phyloP scores from a whole-genome alignment of 2,329 filamentous ascomycete species.

The Dryadomyces quercivorus region DNA sequence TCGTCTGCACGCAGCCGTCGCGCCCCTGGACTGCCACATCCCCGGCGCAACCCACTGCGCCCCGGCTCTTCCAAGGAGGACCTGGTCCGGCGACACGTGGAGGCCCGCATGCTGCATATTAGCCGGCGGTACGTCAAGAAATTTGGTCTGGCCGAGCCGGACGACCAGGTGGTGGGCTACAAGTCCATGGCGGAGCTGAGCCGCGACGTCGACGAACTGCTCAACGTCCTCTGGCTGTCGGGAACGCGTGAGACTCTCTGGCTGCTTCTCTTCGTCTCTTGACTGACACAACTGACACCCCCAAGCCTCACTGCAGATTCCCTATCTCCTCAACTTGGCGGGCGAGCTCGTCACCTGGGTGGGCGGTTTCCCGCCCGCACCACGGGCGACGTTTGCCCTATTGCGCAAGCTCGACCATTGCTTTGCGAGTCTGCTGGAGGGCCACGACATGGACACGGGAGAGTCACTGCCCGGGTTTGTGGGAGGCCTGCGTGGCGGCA shows the following conservation, averaged over 20 bases:
- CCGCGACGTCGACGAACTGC: conserved; percentile 58
- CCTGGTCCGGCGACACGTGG: conserved; percentile 43
- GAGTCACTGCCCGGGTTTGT: conserved; percentile 60
- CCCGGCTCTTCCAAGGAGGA: conserved; percentile 50
- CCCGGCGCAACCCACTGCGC: conserved; percentile 36
- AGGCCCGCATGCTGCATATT: conserved; percentile 38
- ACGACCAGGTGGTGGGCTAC: conserved; percentile 39
- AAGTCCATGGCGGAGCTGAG: conserved; percentile 56
- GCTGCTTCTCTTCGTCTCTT: background rate
- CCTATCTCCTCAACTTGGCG: conserved; percentile 70
- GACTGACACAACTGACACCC: background rate
- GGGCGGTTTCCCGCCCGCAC: conserved; percentile 55
- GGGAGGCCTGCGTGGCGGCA: conserved; percentile 43
- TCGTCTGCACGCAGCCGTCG: background rate
- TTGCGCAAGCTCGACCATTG: conserved; percentile 72
- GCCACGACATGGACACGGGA: conserved; percentile 52
- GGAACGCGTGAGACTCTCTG: conserved; percentile 57
- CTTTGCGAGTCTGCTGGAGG: conserved; percentile 63
- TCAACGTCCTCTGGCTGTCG: conserved; percentile 77
- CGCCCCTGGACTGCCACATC: conserved; percentile 35
- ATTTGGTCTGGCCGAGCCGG: conserved; percentile 31
- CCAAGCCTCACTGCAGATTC: conserved; percentile 65
- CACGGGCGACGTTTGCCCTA: conserved; percentile 55
- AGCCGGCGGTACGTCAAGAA: conserved; percentile 51
- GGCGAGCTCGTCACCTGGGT: conserved; percentile 62